Evolutionary conservation across 192 early-diverging fungal genomes (phyloP).

Genomic region (Backusella luteola): DNA sequence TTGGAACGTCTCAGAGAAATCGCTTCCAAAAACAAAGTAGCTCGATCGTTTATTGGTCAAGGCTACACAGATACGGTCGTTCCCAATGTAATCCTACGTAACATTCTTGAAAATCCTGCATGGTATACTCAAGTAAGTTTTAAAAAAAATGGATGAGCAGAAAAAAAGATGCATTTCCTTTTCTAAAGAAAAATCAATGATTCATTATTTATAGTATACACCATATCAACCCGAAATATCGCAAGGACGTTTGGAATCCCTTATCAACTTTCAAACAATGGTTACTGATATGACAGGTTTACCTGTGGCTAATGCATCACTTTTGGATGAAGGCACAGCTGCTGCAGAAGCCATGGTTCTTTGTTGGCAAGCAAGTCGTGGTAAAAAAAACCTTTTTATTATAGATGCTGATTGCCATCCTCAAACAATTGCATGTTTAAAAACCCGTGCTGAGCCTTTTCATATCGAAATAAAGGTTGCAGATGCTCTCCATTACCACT

Average conservation of each 20-base stretch:
- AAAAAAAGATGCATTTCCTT: too few species aligned
- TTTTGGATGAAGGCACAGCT: constrained; percentile 98
- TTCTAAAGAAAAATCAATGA: too few species aligned
- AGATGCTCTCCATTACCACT: constrained; percentile 78
- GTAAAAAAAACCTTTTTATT: constrained; percentile 86
- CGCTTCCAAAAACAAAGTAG: constrained; percentile 88
- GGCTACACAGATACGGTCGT: constrained; percentile 92
- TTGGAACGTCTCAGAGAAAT: constrained; percentile 78
- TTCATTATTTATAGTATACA: constrained; percentile 67
- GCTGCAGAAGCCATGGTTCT: constrained; percentile 98
- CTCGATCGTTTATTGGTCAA: constrained; percentile 91
- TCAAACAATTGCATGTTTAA: constrained; percentile 92
- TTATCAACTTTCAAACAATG: constrained; percentile 98
- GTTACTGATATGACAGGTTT: constrained; percentile 95
- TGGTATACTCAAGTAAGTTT: constrained; percentile 90
- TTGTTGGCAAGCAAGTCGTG: constrained; percentile 68
- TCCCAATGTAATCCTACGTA: constrained; percentile 93
- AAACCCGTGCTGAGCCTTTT: constrained; percentile 92
- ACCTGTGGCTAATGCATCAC: constrained; percentile 92
- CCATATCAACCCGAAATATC: constrained; percentile 99
- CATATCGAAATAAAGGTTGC: constrained; percentile 88
- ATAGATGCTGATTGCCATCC: constrained; percentile 92
- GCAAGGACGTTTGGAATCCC: constrained; percentile 95
- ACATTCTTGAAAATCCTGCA: constrained; percentile 96
- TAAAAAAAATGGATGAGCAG: background rate